Conservation (phyloP, 768 basidiomycete genomes). For the Tephrocybe sp. region DNA sequence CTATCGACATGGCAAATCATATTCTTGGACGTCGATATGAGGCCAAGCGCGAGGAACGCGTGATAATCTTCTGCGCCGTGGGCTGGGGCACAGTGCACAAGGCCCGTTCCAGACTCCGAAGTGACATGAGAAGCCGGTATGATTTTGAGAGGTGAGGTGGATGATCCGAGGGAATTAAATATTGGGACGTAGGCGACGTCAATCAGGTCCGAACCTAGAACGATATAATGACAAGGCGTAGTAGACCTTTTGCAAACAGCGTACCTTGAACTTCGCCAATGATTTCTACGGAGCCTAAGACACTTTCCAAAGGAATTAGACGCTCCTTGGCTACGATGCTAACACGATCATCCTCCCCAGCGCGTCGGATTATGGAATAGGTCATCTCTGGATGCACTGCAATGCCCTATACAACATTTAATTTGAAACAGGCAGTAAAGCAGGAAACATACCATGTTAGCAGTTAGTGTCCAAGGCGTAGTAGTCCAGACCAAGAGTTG, state of each 20-base stretch:
- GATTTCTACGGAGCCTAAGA: slow-evolving; percentile 38
- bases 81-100: slow-evolving; percentile 94
- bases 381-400: slow-evolving; percentile 74
- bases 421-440: not conserved
- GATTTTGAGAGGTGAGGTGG: slow-evolving; percentile 40
- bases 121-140: slow-evolving; percentile 80
- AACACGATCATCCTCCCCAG: slow-evolving; percentile 18
- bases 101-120: slow-evolving; percentile 85
- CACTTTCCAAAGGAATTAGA: slow-evolving; percentile 34
- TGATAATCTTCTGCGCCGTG: slow-evolving; percentile 94
- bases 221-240: slow-evolving; percentile 13
- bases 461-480: slow-evolving; percentile 95
- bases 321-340: slow-evolving; percentile 56
- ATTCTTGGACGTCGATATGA: slow-evolving; percentile 42
- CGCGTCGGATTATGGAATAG: slow-evolving; percentile 54
- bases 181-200: slow-evolving; percentile 60
- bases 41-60: slow-evolving; percentile 59
- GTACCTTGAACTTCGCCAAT: slow-evolving; percentile 38
- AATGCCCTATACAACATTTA: slow-evolving; percentile 64
- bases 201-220: slow-evolving; percentile 53
- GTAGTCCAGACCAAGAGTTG: slow-evolving; percentile 92
- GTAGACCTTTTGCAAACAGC: not conserved
- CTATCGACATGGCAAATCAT: slow-evolving; percentile 83
- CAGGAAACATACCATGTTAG: slow-evolving; percentile 77
- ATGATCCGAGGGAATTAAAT: slow-evolving; percentile 44